A percentile compares a stretch with the other conserved stretches of the same genome.
phyloP scores from a whole-genome alignment of 1,284 basidiomycete genomes.

The Papiliotrema fonsecae region DNA sequence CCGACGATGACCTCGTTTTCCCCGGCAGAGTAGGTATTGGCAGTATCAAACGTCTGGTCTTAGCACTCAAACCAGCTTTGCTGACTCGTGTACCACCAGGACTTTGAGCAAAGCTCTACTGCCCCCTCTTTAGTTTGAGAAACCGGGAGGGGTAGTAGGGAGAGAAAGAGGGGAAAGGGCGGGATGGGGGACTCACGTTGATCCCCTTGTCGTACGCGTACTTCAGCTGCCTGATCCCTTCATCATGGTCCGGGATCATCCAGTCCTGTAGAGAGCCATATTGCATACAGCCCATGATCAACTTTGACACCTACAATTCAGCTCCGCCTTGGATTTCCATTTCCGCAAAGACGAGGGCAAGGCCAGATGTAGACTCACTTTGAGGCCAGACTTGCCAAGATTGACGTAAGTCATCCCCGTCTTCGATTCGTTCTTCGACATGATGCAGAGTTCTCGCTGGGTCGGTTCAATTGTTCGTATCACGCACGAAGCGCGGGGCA shows the following conservation, averaged over 20 bases:
- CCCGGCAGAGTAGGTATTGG: slow-evolving; percentile 57
- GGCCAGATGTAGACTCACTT: slow-evolving; percentile 30
- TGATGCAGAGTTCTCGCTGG: no score
- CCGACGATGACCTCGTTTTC: slow-evolving; percentile 63
- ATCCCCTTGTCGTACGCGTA: slow-evolving; percentile 37
- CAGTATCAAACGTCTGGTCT: slow-evolving; percentile 61
- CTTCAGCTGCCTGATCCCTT: slow-evolving; percentile 37
- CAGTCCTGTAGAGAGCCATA: slow-evolving; percentile 37
- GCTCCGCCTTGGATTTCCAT: not conserved
- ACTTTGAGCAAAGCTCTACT: no score
- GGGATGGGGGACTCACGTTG: slow-evolving; percentile 35
- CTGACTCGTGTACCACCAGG: no score
- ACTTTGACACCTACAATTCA: slow-evolving; percentile 23
- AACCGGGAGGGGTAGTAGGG: no score
- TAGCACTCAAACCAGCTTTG: not conserved
- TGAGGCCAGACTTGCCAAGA: slow-evolving; percentile 32
- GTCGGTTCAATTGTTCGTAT: no score
- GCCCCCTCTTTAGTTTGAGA: no score
- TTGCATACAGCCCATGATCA: slow-evolving; percentile 37
- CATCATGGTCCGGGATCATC: slow-evolving; percentile 37
- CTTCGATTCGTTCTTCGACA: not conserved
- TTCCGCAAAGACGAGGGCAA: not conserved
- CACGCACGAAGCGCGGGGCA: no score
- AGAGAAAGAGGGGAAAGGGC: no score
- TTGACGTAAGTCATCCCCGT: slow-evolving; percentile 46